Evolutionary conservation across 805 yeast genomes (phyloP), one percentile per base, ranked within the genome.

Genomic region (Starmera amethionina): DNA sequence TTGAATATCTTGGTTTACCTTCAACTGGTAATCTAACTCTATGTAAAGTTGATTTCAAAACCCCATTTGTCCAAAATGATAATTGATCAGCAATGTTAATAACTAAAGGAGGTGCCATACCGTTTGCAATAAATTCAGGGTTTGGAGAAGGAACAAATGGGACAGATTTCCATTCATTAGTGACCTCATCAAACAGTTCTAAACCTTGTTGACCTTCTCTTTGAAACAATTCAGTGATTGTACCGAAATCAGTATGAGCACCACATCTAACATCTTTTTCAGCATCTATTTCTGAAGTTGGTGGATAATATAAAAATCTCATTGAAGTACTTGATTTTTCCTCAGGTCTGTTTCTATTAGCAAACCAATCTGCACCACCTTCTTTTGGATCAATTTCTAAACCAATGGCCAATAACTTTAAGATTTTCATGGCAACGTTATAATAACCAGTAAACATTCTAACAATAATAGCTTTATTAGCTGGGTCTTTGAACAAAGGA

Each of bases 211-310:
- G 83, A 32, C 68, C 72, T 46, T 69, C 65, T 40, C 73, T 69
- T 56, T 82, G 90, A 57, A 82, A 79, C 38, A 83, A 62, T 30
- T 82, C 59, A 0, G 90, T 82, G 46, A 80, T 59, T 3, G 83
- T 69, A 4, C 90, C 93, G 51, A 82, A 82, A 51, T 83, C 93
- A 0, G 90, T 82, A 47, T 83, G 93, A 9, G 90, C 89, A 30
- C 90, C 93, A 6, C 89, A 89, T 36, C 83, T 64, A 36, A 78
- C 71, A 19, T 67, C 72, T 36, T 57, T 64, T 12, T 46, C 49
- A 28, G 50, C 46, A 16, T 35, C 39, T 4, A 38, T 29, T 64
- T 52, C 5, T 13, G 32, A 28, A 11, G 32, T 30, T 22, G 37
- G 12, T 1, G 89, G 90, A 52, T 82, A 82, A 49, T 75, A 82